Conservation (phyloP, 139 green algal genomes). For the Chlamydomonas sphaeroides region DNA sequence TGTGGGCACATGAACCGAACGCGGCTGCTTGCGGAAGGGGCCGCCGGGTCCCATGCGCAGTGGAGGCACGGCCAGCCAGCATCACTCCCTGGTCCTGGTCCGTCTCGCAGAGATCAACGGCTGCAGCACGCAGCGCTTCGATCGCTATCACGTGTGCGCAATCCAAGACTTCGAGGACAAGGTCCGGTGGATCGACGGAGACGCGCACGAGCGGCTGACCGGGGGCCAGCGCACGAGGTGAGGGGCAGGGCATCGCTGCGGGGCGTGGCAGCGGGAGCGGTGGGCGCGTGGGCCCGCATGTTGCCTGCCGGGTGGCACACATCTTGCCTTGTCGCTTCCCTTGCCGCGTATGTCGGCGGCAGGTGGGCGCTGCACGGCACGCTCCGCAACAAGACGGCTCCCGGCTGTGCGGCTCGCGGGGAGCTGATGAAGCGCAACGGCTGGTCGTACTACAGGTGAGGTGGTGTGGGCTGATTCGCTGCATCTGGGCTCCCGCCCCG, state of each 20-base stretch:
- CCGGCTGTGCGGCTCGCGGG: neutral
- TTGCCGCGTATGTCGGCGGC: neutral
- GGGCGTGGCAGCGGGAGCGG: neutral
- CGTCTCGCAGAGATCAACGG: constrained; percentile 12
- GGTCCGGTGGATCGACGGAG: constrained; percentile 23
- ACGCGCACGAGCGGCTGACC: neutral
- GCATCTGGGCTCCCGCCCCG: too few species aligned
- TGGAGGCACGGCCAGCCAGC: too few species aligned
- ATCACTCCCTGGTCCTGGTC: too few species aligned
- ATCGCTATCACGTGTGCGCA: constrained; percentile 11
- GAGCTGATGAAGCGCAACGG: neutral
- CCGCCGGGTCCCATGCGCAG: too few species aligned
- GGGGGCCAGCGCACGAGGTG: neutral
- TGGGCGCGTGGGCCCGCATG: too few species aligned
- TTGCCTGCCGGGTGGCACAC: too few species aligned
- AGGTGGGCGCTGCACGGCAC: constrained; percentile 30
- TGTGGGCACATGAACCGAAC: too few species aligned
- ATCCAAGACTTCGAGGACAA: constrained; percentile 20
- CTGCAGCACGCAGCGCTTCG: constrained; percentile 22
- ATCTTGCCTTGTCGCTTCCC: too few species aligned
- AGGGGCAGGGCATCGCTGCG: neutral
- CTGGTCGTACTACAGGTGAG: constrained; percentile 32
- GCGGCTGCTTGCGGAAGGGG: too few species aligned
- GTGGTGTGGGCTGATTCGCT: neutral
- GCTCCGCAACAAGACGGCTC: neutral